Conservation (phyloP, 345 rosid genomes). For the Fremontodendron californicum region DNA sequence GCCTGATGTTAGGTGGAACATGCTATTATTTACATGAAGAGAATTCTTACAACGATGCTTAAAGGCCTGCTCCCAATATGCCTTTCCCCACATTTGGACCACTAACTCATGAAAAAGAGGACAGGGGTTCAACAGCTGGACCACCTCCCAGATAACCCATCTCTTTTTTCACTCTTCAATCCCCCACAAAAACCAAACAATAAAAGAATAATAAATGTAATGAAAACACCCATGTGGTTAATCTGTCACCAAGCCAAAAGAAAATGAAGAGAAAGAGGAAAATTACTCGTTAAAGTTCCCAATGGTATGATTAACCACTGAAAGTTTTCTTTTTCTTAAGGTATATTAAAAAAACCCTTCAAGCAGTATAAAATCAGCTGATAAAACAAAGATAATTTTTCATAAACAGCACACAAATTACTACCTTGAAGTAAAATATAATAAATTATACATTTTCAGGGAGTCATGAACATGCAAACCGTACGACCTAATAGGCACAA, state of each 20-base stretch:
- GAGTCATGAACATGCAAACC: too few species aligned
- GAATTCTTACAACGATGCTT: slow-evolving; percentile 30
- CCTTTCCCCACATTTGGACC: slow-evolving; percentile 40
- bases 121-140: slow-evolving; percentile 32
- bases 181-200: neutral
- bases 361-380: neutral
- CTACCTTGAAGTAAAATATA: too few species aligned
- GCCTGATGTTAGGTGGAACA: slow-evolving; percentile 21
- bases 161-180: slow-evolving; percentile 5
- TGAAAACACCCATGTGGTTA: slow-evolving; percentile 25
- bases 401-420: neutral
- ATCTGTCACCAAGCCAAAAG: slow-evolving; percentile 15
- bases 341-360: neutral
- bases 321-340: neutral
- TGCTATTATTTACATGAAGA: slow-evolving; percentile 22
- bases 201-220: slow-evolving; percentile 3
- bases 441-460: neutral
- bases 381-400: neutral
- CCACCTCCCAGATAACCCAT: slow-evolving; percentile 26
- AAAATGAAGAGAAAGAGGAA: neutral
- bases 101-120: slow-evolving; percentile 31
- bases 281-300: slow-evolving; percentile 1
- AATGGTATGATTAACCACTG: neutral
- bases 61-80: slow-evolving; percentile 23
- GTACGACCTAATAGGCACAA: too few species aligned